Percentiles rank a stretch among this genome's conserved stretches.
Evolutionary conservation across 805 yeast species (phyloP).

Genomic region (Maudiozyma bulderi): DNA sequence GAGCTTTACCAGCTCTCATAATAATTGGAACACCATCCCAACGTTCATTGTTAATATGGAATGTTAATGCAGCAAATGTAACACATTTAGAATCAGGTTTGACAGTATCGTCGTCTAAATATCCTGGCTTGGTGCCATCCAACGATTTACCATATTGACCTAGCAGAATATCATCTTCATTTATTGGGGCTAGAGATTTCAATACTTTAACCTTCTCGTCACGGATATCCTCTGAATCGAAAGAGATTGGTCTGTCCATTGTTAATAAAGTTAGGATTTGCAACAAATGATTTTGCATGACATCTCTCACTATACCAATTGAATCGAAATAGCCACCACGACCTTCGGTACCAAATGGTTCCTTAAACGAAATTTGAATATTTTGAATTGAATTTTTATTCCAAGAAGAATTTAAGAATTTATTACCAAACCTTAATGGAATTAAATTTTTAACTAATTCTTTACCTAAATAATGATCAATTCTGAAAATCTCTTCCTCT

Average conservation of each 20-base stretch:
- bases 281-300: constrained; percentile 92
- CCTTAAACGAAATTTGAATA: constrained; percentile 88
- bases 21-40: constrained; percentile 98
- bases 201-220: constrained; percentile 93
- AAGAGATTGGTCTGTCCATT: constrained; percentile 92
- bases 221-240: constrained; percentile 84
- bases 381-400: constrained; percentile 64
- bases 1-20: constrained; percentile 92
- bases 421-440: constrained; percentile 83
- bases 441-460: constrained; percentile 93
- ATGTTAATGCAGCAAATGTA: constrained; percentile 79
- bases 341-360: constrained; percentile 96
- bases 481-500: constrained; percentile 88
- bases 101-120: constrained; percentile 86
- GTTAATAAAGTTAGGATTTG: constrained; percentile 86
- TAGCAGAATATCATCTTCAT: constrained; percentile 53
- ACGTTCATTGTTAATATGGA: constrained; percentile 80
- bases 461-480: constrained; percentile 94
- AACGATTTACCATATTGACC: constrained; percentile 82
- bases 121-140: constrained; percentile 85
- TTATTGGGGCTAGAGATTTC: constrained; percentile 66
- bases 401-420: constrained; percentile 80
- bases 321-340: constrained; percentile 95
- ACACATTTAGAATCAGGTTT: constrained; percentile 72
- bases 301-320: constrained; percentile 93